Evolutionary conservation across 805 yeast genomes (phyloP).

Genomic region (Wickerhamomyces kurtzmanii): DNA sequence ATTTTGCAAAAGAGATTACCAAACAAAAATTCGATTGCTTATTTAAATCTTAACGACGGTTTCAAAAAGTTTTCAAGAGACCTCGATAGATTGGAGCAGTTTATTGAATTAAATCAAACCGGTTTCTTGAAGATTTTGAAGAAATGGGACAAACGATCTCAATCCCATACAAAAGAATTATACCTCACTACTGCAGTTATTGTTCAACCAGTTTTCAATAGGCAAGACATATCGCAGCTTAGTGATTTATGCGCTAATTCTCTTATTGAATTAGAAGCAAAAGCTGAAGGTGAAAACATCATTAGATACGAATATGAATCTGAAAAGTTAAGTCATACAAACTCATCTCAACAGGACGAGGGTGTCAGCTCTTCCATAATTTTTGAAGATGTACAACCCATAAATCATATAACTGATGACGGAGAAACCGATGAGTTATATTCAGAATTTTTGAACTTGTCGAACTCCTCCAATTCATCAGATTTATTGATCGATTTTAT

Average conservation of each 20-base stretch:
- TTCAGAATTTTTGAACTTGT: slow-evolving; percentile 54
- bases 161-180: slow-evolving; percentile 88
- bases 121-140: slow-evolving; percentile 94
- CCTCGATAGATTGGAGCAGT: slow-evolving; percentile 81
- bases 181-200: slow-evolving; percentile 88
- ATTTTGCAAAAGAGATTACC: slow-evolving; percentile 31
- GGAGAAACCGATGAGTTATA: slow-evolving; percentile 59
- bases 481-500: slow-evolving; percentile 35
- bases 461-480: slow-evolving; percentile 24
- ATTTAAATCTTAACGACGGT: slow-evolving; percentile 77
- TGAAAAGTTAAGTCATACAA: slow-evolving; percentile 17
- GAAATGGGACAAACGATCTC: slow-evolving; percentile 96
- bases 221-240: slow-evolving; percentile 74
- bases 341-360: slow-evolving; percentile 3
- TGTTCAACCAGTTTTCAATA: slow-evolving; percentile 93
- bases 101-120: slow-evolving; percentile 88
- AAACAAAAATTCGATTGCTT: slow-evolving; percentile 63
- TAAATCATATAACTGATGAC: slow-evolving; percentile 19
- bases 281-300: slow-evolving; percentile 40
- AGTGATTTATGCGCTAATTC: slow-evolving; percentile 65
- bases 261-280: slow-evolving; percentile 66
- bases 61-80: slow-evolving; percentile 86
- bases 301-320: slow-evolving; percentile 17
- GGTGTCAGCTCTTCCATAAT: slow-evolving; percentile 2
- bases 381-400: no score